Percentiles rank a stretch among this genome's conserved stretches.
These are phyloP conservation scores for Cercophora newfieldiana DNA, from an alignment of 495 filamentous ascomycete genomes.

Conservation along the genomic window DNA sequence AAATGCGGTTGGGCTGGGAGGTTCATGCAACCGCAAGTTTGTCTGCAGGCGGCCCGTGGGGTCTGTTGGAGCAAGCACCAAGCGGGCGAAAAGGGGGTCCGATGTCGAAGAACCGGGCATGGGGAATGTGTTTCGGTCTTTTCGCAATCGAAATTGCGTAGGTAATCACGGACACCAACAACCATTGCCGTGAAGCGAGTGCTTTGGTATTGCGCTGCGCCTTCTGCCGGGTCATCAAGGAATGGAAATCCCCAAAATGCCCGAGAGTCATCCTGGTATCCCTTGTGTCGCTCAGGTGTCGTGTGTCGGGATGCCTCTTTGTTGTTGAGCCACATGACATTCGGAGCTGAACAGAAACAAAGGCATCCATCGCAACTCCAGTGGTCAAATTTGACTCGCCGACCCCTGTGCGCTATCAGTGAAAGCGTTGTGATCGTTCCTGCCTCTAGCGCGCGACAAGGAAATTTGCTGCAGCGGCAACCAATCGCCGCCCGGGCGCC, in stretches of 20 bases:
- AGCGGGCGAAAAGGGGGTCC: background rate
- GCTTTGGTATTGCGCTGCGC: background rate
- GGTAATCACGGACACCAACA: background rate
- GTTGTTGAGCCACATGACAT: background rate
- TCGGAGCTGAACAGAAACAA: conserved; percentile 1
- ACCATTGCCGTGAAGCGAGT: background rate
- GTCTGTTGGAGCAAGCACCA: background rate
- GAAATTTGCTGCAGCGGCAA: conserved; percentile 25
- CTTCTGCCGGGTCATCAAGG: background rate
- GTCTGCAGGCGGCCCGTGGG: background rate
- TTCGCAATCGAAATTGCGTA: background rate
- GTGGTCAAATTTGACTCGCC: conserved; percentile 13
- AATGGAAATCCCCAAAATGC: background rate
- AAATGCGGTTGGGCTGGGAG: background rate
- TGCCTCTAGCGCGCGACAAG: conserved; percentile 33
- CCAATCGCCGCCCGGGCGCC: background rate
- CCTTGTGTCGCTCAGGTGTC: background rate
- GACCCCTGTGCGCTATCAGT: background rate
- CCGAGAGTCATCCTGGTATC: background rate
- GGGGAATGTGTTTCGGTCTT: background rate
- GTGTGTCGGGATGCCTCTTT: background rate
- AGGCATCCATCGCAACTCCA: background rate
- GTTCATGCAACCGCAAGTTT: background rate
- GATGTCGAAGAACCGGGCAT: background rate
- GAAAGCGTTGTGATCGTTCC: conserved; percentile 19